phyloP scores from a whole-genome alignment of 371 early-diverging fungal species.

The Mucor sp. region DNA sequence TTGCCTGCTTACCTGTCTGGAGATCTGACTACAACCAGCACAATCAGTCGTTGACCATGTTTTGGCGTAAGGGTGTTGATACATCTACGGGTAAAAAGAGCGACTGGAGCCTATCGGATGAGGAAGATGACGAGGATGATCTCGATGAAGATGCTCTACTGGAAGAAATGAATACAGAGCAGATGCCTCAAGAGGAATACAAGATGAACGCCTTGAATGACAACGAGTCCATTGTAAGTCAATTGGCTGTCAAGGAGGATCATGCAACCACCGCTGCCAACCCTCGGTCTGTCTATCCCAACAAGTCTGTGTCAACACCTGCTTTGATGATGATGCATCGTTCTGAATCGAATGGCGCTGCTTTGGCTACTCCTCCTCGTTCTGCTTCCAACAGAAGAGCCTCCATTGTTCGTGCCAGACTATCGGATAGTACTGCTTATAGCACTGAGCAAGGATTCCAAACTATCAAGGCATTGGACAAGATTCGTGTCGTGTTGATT shows the following conservation, averaged over 20 bases:
- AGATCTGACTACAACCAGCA: constrained; percentile 38
- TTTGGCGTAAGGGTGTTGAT: constrained; percentile 56
- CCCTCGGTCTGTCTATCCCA: neutral
- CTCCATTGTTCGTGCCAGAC: constrained; percentile 42
- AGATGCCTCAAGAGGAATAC: constrained; percentile 11
- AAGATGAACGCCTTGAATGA: constrained; percentile 6
- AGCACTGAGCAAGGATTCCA: constrained; percentile 52
- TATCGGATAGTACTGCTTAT: constrained; percentile 43
- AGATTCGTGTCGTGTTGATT: constrained; percentile 61
- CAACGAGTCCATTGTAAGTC: constrained; percentile 11
- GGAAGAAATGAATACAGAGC: constrained; percentile 30
- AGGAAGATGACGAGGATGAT: constrained; percentile 26
- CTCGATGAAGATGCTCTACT: constrained; percentile 7
- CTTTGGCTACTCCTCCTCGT: constrained; percentile 5
- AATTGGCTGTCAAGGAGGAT: constrained; percentile 1
- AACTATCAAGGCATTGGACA: constrained; percentile 64
- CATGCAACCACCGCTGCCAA: neutral
- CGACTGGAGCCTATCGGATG: constrained; percentile 31
- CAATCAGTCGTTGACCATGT: constrained; percentile 46
- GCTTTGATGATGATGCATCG: constrained; percentile 14
- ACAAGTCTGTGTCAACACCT: constrained; percentile 22
- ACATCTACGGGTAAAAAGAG: constrained; percentile 39
- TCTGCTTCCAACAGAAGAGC: constrained; percentile 31
- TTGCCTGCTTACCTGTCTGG: constrained; percentile 43
- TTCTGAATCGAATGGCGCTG: constrained; percentile 8